Evolutionary conservation across 2,329 filamentous ascomycete species (phyloP).

Genomic region (Diaporthe sp.): DNA sequence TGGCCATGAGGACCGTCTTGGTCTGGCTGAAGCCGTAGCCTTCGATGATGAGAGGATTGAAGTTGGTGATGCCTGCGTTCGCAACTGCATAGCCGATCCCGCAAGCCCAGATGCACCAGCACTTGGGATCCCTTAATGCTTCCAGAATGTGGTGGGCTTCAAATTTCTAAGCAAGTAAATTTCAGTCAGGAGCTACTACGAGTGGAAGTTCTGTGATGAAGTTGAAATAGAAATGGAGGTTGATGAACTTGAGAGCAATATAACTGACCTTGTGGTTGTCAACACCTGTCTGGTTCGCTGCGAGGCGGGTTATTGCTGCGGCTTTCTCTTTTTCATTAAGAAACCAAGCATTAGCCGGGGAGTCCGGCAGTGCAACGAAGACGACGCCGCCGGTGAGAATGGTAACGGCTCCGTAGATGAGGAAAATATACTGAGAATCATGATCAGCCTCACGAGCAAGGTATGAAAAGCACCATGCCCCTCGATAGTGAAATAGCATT

Average conservation of each 20-base stretch:
- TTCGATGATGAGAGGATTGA: neutral
- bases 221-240: neutral
- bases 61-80: slow-evolving; percentile 3
- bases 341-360: neutral
- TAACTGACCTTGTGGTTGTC: neutral
- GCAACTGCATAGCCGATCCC: neutral
- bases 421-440: neutral
- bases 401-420: neutral
- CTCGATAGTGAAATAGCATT: neutral
- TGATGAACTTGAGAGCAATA: neutral
- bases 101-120: neutral
- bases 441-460: neutral
- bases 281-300: neutral
- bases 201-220: neutral
- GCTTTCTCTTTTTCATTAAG: neutral
- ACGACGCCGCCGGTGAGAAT: neutral
- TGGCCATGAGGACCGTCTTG: neutral
- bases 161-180: neutral
- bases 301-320: neutral
- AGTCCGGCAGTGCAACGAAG: neutral
- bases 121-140: neutral
- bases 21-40: neutral
- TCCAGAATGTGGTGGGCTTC: neutral
- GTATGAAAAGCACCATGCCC: neutral
- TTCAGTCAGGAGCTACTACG: neutral